Evolutionary conservation across 176 grass and related monocot species (phyloP).

Genomic region (Cenchrus fungigraminus): DNA sequence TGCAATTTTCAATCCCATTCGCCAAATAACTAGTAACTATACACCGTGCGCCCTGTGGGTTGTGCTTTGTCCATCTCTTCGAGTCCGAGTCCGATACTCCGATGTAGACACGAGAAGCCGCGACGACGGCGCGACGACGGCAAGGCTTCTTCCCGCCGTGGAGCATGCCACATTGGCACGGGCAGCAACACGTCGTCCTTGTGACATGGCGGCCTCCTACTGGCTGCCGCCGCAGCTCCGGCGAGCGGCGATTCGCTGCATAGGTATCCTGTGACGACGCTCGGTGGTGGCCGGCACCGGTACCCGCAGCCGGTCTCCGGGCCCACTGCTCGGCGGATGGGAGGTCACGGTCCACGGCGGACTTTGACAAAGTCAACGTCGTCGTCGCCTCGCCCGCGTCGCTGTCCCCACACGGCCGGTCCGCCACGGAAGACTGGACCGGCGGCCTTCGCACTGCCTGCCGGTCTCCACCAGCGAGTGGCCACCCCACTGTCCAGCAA

Average conservation of each 20-base stretch:
- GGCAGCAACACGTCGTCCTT: neutral
- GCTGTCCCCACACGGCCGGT: conserved; percentile 31
- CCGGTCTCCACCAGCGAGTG: neutral
- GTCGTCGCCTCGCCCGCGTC: conserved; percentile 10
- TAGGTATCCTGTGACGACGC: neutral
- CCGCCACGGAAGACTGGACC: conserved; percentile 24
- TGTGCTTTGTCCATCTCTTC: neutral
- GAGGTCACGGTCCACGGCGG: conserved; percentile 6
- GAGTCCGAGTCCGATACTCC: neutral
- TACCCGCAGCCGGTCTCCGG: neutral
- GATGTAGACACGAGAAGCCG: neutral
- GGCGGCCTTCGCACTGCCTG: neutral
- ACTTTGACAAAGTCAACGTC: conserved; percentile 30
- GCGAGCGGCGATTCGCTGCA: conserved; percentile 24
- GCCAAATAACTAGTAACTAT: too few species aligned
- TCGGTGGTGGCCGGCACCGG: neutral
- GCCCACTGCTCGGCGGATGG: neutral
- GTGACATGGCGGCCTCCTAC: neutral
- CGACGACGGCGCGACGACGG: neutral
- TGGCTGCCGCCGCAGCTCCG: neutral
- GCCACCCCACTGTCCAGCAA: neutral
- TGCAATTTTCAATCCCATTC: too few species aligned
- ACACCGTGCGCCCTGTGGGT: too few species aligned
- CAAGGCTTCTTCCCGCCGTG: neutral
- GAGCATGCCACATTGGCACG: neutral